Base-by-base conservation (phyloP, 169 alveolate genomes). In the Toxoplasma gondii region DNA sequence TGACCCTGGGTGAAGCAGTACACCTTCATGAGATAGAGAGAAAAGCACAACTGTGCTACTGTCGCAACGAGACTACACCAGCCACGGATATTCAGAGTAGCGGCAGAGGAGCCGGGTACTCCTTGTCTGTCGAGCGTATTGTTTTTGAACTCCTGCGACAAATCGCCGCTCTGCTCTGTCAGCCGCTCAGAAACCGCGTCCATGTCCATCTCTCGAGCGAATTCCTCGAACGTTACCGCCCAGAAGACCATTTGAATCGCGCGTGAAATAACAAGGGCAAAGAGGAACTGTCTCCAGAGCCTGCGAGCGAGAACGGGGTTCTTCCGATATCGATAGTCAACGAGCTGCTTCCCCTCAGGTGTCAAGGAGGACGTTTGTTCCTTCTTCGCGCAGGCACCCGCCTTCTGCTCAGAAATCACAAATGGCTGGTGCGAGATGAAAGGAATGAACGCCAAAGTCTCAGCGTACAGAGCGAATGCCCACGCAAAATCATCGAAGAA, bases 271-370 rank as follows among this genome's bases (percentile, higher is more conserved):
- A 78, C 86, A 78, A 78, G 86, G 4, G 44, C 12, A n/a, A 78
- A 78, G 44, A 78, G 86, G 86, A 78, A 78, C 86, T 78, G 86
- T 27, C 86, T n/a, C 86, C 86, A 78, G 9, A 78, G 86, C 22
- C 86, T n/a, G 2, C 86, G 86, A 17, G 86, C 86, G 2, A 78
- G 44, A 38, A 78, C 86, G 43, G 86, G 86, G 49, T 78, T 78
- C 31, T 31, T 38, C 45, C 31, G 39, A n/a, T 78, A 78, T 17
- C 86, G 86, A 36, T 78, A 16, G 0, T 9, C 49, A 16, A n/a
- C 49, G 29, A 78, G 86, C n/a, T n/a, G 45, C n/a, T n/a, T 2
- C n/a, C 86, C 49, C 58, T 49, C 58, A 12, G 58, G 22, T 49
- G 86, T 38, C 86, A 78, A 45, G 44, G 74, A 7, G 74, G 74